Percentiles rank a stretch among this genome's conserved stretches.
Evolutionary conservation across 2,329 filamentous ascomycete species (phyloP).

Genomic region (Fusarium hostae): DNA sequence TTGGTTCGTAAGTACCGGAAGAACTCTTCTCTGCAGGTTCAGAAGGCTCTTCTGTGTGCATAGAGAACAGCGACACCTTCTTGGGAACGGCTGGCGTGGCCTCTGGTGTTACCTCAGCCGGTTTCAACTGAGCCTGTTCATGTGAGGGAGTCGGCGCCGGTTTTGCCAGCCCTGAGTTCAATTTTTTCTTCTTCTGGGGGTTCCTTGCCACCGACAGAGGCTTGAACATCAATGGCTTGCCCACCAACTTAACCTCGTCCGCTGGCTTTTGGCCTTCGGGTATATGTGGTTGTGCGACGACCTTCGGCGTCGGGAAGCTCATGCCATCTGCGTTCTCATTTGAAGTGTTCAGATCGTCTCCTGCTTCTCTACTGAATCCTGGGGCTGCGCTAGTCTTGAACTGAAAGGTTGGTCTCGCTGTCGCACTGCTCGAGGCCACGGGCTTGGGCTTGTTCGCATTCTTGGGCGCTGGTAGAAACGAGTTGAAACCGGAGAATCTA

Average conservation of each 20-base stretch:
- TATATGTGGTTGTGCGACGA: slow-evolving; percentile 58
- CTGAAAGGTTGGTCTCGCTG: slow-evolving; percentile 59
- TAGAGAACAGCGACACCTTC: slow-evolving; percentile 76
- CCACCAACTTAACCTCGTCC: slow-evolving; percentile 75
- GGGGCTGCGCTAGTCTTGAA: slow-evolving; percentile 86
- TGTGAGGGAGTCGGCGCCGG: slow-evolving; percentile 17
- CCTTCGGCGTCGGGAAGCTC: slow-evolving; percentile 56
- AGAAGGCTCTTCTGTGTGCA: slow-evolving; percentile 57
- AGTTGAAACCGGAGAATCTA: slow-evolving; percentile 83
- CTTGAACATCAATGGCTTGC: slow-evolving; percentile 87
- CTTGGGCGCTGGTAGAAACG: slow-evolving; percentile 88
- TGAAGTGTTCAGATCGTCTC: slow-evolving; percentile 35
- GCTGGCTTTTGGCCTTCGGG: slow-evolving; percentile 67
- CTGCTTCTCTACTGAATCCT: slow-evolving; percentile 75
- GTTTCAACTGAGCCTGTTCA: slow-evolving; percentile 19
- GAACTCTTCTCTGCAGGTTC: slow-evolving; percentile 37
- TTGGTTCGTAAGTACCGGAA: slow-evolving; percentile 60
- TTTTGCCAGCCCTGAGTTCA: slow-evolving; percentile 34
- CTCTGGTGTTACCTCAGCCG: slow-evolving; percentile 28
- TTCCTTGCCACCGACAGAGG: slow-evolving; percentile 86
- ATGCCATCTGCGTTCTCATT: slow-evolving; percentile 41
- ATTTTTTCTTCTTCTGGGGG: slow-evolving; percentile 73
- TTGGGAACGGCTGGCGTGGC: slow-evolving; percentile 50
- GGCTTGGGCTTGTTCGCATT: slow-evolving; percentile 53
- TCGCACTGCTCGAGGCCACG: slow-evolving; percentile 38